Evolutionary conservation across 2,329 filamentous ascomycete genomes (phyloP).

Genomic region (Botrytis paeoniae): DNA sequence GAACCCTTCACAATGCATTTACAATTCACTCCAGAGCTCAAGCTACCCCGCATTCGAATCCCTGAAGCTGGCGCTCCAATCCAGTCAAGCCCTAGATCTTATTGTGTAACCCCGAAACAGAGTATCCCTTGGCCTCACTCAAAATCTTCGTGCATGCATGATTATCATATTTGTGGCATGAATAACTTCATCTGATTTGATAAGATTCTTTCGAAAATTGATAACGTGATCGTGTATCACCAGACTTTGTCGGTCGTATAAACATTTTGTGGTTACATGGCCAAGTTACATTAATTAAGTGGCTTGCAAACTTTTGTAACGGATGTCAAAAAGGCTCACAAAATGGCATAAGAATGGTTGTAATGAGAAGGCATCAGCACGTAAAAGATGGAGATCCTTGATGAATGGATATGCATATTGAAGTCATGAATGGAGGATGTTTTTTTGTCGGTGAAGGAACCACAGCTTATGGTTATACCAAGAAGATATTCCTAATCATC

Average conservation of each 20-base stretch:
- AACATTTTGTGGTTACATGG: background rate
- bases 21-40: background rate
- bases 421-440: background rate
- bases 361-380: background rate
- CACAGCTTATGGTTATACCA: background rate
- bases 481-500: background rate
- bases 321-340: background rate
- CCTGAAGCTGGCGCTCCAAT: background rate
- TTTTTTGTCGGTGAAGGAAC: background rate
- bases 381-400: background rate
- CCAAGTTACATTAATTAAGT: conserved; percentile 6
- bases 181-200: conserved; percentile 6
- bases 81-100: background rate
- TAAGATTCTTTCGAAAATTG: background rate
- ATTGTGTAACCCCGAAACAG: background rate
- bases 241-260: background rate
- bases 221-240: conserved; percentile 11
- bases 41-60: conserved; percentile 18
- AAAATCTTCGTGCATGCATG: background rate
- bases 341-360: background rate
- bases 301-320: conserved; percentile 1
- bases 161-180: background rate
- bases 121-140: background rate
- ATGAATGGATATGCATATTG: background rate
- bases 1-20: background rate